Percentiles rank a stretch among this genome's conserved stretches.
These are phyloP conservation scores for Endothia cerciana DNA, from an alignment of 2,329 filamentous ascomycete genomes.

Conservation along the genomic window DNA sequence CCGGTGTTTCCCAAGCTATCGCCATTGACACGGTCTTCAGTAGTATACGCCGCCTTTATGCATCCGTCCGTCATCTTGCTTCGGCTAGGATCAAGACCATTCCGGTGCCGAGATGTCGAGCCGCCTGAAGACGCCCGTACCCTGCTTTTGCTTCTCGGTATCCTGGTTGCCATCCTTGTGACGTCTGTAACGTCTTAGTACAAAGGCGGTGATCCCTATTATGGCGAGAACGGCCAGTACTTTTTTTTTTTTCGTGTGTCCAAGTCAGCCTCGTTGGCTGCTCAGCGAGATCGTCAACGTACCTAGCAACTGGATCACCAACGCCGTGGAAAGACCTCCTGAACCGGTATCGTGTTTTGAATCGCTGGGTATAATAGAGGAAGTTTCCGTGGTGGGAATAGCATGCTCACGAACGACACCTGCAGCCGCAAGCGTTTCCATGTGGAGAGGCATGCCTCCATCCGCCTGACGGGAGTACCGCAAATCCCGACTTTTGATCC, in stretches of 20 bases:
- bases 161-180: not conserved
- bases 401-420: not conserved
- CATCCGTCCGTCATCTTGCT: constrained; percentile 17
- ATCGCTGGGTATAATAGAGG: not conserved
- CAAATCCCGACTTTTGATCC: not conserved
- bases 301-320: constrained; percentile 18
- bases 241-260: too few species aligned
- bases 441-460: not conserved
- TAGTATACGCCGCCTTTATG: constrained; percentile 16
- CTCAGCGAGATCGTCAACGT: not conserved
- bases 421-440: not conserved
- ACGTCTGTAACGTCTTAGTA: constrained; percentile 1
- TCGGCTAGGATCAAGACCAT: constrained; percentile 12
- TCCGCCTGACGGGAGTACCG: not conserved
- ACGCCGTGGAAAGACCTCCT: constrained; percentile 3
- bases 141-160: constrained; percentile 1
- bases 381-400: not conserved
- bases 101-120: constrained; percentile 16
- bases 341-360: not conserved
- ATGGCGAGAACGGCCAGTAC: constrained; percentile 15
- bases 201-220: constrained; percentile 4
- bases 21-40: constrained; percentile 9
- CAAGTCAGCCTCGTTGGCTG: constrained; percentile 2
- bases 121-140: constrained; percentile 5
- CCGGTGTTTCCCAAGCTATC: not conserved